phyloP scores from a whole-genome alignment of 305 asterid species.

The Fraxinus albicans region DNA sequence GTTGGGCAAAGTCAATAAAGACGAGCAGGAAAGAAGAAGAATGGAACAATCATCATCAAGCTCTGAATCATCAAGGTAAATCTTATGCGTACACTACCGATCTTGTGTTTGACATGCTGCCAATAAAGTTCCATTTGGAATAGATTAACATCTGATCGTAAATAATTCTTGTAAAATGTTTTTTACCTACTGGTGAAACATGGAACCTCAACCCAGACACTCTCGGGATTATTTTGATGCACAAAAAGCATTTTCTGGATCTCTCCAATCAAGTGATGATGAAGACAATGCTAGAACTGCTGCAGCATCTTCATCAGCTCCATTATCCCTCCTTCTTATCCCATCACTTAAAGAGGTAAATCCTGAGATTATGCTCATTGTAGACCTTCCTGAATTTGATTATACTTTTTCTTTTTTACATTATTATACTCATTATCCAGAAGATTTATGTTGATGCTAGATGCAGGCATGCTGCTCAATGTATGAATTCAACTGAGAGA shows the following conservation, averaged over 20 bases:
- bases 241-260: constrained; percentile 59
- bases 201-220: constrained; percentile 40
- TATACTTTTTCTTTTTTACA: neutral
- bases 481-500: constrained; percentile 7
- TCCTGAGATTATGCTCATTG: neutral
- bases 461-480: neutral
- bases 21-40: constrained; percentile 56
- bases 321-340: constrained; percentile 63
- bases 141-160: constrained; percentile 4
- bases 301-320: constrained; percentile 58
- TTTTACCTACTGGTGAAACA: constrained; percentile 17
- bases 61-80: constrained; percentile 66
- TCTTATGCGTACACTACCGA: neutral
- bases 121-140: constrained; percentile 4
- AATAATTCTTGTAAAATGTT: constrained; percentile 11
- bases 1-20: constrained; percentile 55
- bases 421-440: neutral
- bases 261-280: constrained; percentile 59
- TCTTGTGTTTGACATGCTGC: constrained; percentile 1
- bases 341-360: constrained; percentile 88
- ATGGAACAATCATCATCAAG: constrained; percentile 46
- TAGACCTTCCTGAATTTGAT: constrained; percentile 4
- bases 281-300: constrained; percentile 61
- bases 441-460: neutral
- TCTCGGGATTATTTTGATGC: constrained; percentile 78